Evolutionary conservation across 1,284 basidiomycete species (phyloP).

Genomic region (Porogramme epimiltina): DNA sequence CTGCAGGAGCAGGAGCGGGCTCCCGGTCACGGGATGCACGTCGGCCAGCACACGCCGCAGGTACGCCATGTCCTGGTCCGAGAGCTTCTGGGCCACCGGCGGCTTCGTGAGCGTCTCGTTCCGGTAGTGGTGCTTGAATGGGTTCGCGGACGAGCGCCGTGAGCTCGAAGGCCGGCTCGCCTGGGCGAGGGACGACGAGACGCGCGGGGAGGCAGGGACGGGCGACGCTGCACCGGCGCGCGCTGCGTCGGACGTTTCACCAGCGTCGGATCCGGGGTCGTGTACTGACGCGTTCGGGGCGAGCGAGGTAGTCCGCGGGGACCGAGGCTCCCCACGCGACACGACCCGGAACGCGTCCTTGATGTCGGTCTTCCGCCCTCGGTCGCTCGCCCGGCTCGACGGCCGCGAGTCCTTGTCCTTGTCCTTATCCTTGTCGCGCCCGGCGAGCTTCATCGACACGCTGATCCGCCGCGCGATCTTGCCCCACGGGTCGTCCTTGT

Average conservation of each 20-base stretch:
- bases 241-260: conserved; percentile 10
- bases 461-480: conserved; percentile 64
- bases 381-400: conserved; percentile 18
- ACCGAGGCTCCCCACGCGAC: conserved; percentile 13
- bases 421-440: conserved; percentile 18
- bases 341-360: conserved; percentile 22
- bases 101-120: conserved; percentile 31
- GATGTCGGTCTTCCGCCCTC: conserved; percentile 18
- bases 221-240: conserved; percentile 5
- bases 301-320: conserved; percentile 10
- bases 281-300: conserved; percentile 9
- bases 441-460: conserved; percentile 47
- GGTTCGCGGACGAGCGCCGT: conserved; percentile 14
- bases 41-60: conserved; percentile 68
- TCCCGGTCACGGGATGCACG: conserved; percentile 37
- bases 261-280: conserved; percentile 18
- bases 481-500: conserved; percentile 54
- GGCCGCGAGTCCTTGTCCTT: conserved; percentile 22
- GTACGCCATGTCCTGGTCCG: conserved; percentile 59
- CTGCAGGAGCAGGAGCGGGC: conserved; percentile 49
- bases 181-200: conserved; percentile 6
- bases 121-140: conserved; percentile 17
- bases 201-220: conserved; percentile 2
- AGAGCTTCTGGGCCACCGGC: conserved; percentile 51
- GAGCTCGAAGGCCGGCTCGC: conserved; percentile 9